phyloP scores from a whole-genome alignment of 2,329 filamentous ascomycete species.

The Ceratocystiopsis sp. region DNA sequence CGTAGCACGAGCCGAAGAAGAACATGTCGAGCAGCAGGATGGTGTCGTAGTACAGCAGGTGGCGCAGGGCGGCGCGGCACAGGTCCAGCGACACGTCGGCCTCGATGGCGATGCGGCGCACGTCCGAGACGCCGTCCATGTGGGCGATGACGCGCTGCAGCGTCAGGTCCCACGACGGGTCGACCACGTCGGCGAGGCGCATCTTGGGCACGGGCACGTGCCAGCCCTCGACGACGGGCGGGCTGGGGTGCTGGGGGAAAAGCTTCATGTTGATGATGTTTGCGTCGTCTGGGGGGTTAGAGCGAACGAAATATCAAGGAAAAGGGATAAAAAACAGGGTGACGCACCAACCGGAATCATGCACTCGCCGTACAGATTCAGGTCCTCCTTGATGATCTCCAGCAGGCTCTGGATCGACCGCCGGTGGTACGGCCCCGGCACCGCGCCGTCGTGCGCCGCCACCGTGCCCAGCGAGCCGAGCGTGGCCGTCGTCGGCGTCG shows the following conservation, averaged over 20 bases:
- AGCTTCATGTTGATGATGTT: constrained; percentile 96
- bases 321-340: not conserved
- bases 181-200: constrained; percentile 44
- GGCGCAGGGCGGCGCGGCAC: constrained; percentile 70
- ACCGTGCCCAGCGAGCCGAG: not conserved
- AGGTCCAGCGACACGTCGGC: constrained; percentile 79
- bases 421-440: constrained; percentile 19
- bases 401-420: constrained; percentile 69
- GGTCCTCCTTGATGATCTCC: constrained; percentile 64
- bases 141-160: constrained; percentile 64
- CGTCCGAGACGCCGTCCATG: constrained; percentile 82
- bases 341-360: constrained; percentile 80
- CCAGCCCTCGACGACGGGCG: constrained; percentile 66
- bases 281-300: constrained; percentile 48
- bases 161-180: constrained; percentile 59
- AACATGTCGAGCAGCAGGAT: constrained; percentile 86
- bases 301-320: not conserved
- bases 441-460: constrained; percentile 2
- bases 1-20: constrained; percentile 84
- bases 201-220: constrained; percentile 72
- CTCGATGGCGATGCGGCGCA: constrained; percentile 68
- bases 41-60: constrained; percentile 86
- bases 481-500: constrained; percentile 14
- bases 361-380: constrained; percentile 95
- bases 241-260: constrained; percentile 65